These are phyloP conservation scores for Fomes fomentarius DNA, from an alignment of 1,284 basidiomycete species.

Conservation along the genomic window DNA sequence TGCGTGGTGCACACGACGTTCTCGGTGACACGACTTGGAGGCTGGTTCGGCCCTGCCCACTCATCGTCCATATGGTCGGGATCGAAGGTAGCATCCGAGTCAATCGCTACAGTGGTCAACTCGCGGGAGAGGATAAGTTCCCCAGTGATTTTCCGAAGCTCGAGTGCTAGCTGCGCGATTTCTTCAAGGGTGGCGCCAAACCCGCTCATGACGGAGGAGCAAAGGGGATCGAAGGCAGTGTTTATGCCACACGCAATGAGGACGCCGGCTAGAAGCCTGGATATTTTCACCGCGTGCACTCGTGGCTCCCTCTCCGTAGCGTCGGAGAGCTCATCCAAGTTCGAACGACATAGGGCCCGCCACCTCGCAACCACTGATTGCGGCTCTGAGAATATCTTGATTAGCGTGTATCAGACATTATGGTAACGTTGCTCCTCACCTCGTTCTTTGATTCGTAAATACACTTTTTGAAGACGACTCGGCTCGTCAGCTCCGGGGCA, in stretches of 20 bases:
- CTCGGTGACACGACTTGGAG: not conserved
- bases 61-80: slow-evolving; percentile 46
- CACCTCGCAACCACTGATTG: slow-evolving; percentile 55
- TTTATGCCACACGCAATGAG: slow-evolving; percentile 46
- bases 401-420: not conserved
- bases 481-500: slow-evolving; percentile 45
- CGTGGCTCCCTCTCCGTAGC: not conserved
- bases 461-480: slow-evolving; percentile 47
- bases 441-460: slow-evolving; percentile 45
- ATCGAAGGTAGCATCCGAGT: slow-evolving; percentile 43
- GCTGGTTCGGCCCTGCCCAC: slow-evolving; percentile 22
- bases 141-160: slow-evolving; percentile 52
- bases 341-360: slow-evolving; percentile 52
- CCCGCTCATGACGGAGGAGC: slow-evolving; percentile 17
- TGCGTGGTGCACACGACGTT: slow-evolving; percentile 7
- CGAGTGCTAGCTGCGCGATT: slow-evolving; percentile 45
- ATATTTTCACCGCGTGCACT: slow-evolving; percentile 37
- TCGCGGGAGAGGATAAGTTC: slow-evolving; percentile 44
- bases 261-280: slow-evolving; percentile 46
- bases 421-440: slow-evolving; percentile 38
- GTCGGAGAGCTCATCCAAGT: slow-evolving; percentile 29
- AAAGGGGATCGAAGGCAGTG: too few species aligned
- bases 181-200: slow-evolving; percentile 38
- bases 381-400: slow-evolving; percentile 39
- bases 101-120: slow-evolving; percentile 41